Conservation (phyloP, 2,329 filamentous ascomycete species). For the Aspergillus flavus region DNA sequence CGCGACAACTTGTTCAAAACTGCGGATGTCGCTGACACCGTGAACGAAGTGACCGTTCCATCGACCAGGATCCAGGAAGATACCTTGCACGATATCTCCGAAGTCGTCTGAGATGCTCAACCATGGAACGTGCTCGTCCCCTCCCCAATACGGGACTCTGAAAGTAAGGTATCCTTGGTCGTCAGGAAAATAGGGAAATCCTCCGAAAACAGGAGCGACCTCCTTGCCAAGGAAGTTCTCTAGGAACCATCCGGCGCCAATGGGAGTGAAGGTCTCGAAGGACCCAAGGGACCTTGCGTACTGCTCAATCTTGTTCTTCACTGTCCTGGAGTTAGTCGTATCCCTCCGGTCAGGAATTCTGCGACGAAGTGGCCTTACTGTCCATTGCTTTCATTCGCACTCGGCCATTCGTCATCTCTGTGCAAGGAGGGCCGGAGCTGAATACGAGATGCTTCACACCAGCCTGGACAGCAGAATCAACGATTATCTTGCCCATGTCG, state of each 20-base stretch:
- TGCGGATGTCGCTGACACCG: conserved; percentile 39
- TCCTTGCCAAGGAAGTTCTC: conserved; percentile 46
- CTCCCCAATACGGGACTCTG: conserved; percentile 43
- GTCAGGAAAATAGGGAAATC: conserved; percentile 43
- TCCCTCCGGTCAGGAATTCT: not conserved
- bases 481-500: conserved; percentile 39
- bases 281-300: not conserved
- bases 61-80: conserved; percentile 44
- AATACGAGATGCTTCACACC: conserved; percentile 42
- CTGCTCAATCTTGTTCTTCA: not conserved
- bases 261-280: conserved; percentile 8
- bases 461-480: conserved; percentile 37
- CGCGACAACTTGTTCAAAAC: conserved; percentile 31
- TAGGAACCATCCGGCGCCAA: conserved; percentile 47
- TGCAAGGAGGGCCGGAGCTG: conserved; percentile 37
- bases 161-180: conserved; percentile 43
- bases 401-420: conserved; percentile 36
- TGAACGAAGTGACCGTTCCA: conserved; percentile 43
- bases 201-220: conserved; percentile 41
- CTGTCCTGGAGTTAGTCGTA: not conserved
- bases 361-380: conserved; percentile 24
- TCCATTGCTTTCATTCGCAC: conserved; percentile 38
- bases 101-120: conserved; percentile 47
- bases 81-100: conserved; percentile 51
- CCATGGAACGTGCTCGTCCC: conserved; percentile 42